phyloP scores from a whole-genome alignment of 345 rosid species.

The Hypericum perforatum region DNA sequence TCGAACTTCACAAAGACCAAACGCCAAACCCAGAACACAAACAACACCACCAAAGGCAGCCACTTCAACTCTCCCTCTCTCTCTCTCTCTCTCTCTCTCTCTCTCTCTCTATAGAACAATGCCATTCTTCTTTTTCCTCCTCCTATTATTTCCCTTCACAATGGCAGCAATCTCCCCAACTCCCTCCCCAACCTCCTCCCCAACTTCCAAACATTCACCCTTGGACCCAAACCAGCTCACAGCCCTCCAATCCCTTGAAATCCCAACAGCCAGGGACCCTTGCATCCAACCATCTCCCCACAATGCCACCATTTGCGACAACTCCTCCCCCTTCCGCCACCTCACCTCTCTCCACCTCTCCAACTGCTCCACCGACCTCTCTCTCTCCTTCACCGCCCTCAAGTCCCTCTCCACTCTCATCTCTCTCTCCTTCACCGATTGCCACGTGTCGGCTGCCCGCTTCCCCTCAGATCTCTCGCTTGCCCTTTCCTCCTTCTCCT shows the following conservation, averaged over 20 bases:
- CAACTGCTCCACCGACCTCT: constrained; percentile 57
- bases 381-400: constrained; percentile 46
- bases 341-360: constrained; percentile 62
- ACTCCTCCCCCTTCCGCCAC: constrained; percentile 60
- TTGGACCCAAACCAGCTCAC: constrained; percentile 69
- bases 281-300: constrained; percentile 37
- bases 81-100: too few relatives aligned
- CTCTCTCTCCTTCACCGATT: constrained; percentile 57
- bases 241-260: constrained; percentile 64
- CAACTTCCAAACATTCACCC: constrained; percentile 29
- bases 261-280: constrained; percentile 60
- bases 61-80: too few relatives aligned
- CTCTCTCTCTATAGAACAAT: too few relatives aligned
- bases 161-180: too few relatives aligned
- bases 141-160: too few relatives aligned
- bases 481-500: constrained; percentile 50
- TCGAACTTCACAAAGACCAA: too few relatives aligned
- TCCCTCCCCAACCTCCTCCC: too few relatives aligned
- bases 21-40: too few relatives aligned
- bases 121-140: too few relatives aligned
- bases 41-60: too few relatives aligned
- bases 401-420: constrained; percentile 64
- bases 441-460: constrained; percentile 47
- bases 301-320: constrained; percentile 47
- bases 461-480: constrained; percentile 60